Percentiles rank a stretch among this genome's conserved stretches.
Evolutionary conservation across 495 filamentous ascomycete species (phyloP).

Genomic region (Podospora pseudocomata): DNA sequence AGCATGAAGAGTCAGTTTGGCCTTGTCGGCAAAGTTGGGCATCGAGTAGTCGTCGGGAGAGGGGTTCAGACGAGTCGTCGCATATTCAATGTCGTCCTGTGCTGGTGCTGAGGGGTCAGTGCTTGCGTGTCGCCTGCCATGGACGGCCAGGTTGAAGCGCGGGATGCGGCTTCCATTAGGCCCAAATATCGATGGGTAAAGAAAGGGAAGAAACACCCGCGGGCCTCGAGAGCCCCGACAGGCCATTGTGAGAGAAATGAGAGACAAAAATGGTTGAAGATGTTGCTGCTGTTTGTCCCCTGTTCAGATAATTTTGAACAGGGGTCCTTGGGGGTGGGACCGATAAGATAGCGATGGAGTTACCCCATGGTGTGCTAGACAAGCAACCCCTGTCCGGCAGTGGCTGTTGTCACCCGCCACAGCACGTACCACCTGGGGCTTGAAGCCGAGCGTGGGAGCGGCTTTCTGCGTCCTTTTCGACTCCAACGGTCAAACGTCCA

Average conservation of each 20-base stretch:
- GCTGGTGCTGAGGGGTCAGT: slow-evolving; percentile 25
- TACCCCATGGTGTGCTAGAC: slow-evolving; percentile 8
- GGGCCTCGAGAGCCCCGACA: slow-evolving; percentile 41
- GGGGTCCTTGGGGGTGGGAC: background rate
- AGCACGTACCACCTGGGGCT: background rate
- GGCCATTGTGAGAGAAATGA: slow-evolving; percentile 38
- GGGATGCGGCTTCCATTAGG: slow-evolving; percentile 33
- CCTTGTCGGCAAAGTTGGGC: slow-evolving; percentile 82
- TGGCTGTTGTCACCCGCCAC: slow-evolving; percentile 1
- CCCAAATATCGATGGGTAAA: slow-evolving; percentile 56
- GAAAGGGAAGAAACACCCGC: slow-evolving; percentile 58
- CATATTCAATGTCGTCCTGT: slow-evolving; percentile 8
- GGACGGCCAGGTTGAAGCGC: slow-evolving; percentile 21
- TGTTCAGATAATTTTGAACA: slow-evolving; percentile 15
- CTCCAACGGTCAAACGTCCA: background rate
- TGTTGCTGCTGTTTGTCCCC: background rate
- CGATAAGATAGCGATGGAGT: slow-evolving; percentile 24
- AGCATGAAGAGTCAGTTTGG: slow-evolving; percentile 67
- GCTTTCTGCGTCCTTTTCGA: background rate
- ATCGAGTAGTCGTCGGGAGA: slow-evolving; percentile 74
- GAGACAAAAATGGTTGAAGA: background rate
- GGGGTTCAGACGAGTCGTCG: slow-evolving; percentile 65
- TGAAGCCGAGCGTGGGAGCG: background rate
- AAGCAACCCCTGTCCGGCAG: background rate
- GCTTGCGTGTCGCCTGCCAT: slow-evolving; percentile 21